Evolutionary conservation across 148 eudicot species (phyloP), one percentile per base, ranked within the genome.

Genomic region (Diospyros kaki): DNA sequence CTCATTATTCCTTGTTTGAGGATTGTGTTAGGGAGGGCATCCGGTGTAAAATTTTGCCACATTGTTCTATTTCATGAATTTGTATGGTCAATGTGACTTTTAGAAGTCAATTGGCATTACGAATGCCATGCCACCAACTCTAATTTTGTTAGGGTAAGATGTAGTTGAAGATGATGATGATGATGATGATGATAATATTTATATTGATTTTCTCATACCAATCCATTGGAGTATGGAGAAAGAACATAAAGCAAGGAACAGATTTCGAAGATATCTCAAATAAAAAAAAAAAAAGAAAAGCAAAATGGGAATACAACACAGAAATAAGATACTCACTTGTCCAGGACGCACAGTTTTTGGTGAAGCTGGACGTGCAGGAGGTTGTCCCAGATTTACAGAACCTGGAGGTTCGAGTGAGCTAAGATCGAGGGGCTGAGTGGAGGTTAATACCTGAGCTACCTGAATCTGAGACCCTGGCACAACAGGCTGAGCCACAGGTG

Each of bases 261-360:
- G 59, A 39, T 17, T 51, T 52, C 56, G 0, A 6, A 69, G 42
- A 53, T 28, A 11, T 44, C 45, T 51, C 9, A 4, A 17, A 41
- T 11, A 4, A 11, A 55, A 4, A 43, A 41, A 48, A 0, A 48
- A 48, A 48, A 48, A 48, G 7, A 48, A 48, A 66, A 61, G 4
- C 66, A 41, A 66, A 67, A 67, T 43, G 69, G 60, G 45, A 58
- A 43, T 42, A 14, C 42, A 28, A 51, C 48, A 60, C 48, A 52
- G 51, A 66, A 55, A 69, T 38, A 56, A 74, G 56, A 53, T 39
- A 46, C 4, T 50, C 61, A 95, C 98, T 86, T 92, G 96, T 66
- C 98, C 98, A 69, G 98, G 98, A 71, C 91, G 98, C 58, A 92
- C 98, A 75, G 96, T 79, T 78, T 85, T 86, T 75, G 94, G 85